phyloP scores from a whole-genome alignment of 2,329 filamentous ascomycete genomes.

The Escovopsis sp. region DNA sequence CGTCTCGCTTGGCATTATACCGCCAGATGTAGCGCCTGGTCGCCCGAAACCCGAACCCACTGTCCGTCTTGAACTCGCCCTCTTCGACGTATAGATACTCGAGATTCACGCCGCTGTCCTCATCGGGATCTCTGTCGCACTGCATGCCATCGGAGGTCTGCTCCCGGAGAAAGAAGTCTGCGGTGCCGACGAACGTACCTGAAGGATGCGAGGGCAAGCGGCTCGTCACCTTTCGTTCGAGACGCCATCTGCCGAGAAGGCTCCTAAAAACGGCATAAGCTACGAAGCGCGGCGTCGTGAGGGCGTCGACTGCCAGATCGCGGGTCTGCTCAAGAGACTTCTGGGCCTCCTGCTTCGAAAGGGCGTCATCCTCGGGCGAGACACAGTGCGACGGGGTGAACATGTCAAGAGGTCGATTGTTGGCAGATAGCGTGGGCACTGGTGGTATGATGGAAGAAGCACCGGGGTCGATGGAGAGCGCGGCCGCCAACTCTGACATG shows the following conservation, averaged over 20 bases:
- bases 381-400: conserved; percentile 43
- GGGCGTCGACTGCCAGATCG: conserved; percentile 24
- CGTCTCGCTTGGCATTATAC: conserved; percentile 45
- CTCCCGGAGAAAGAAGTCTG: conserved; percentile 46
- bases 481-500: conserved; percentile 53
- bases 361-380: conserved; percentile 19
- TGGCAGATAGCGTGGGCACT: conserved; percentile 22
- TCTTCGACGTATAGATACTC: conserved; percentile 59
- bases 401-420: conserved; percentile 33
- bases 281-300: conserved; percentile 36
- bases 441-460: conserved; percentile 12
- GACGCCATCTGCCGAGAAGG: conserved; percentile 54
- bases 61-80: conserved; percentile 46
- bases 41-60: conserved; percentile 42
- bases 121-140: conserved; percentile 10
- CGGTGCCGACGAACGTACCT: conserved; percentile 49
- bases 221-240: conserved; percentile 42
- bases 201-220: conserved; percentile 43
- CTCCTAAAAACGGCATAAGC: conserved; percentile 54
- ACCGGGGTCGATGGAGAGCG: conserved; percentile 30
- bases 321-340: conserved; percentile 32
- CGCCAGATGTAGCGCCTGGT: conserved; percentile 58
- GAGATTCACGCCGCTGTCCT: conserved; percentile 22
- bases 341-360: conserved; percentile 24
- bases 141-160: conserved; percentile 40